Evolutionary conservation across 345 rosid species (phyloP), one percentile per base, ranked within the genome.

Genomic region (Hypericum perforatum): DNA sequence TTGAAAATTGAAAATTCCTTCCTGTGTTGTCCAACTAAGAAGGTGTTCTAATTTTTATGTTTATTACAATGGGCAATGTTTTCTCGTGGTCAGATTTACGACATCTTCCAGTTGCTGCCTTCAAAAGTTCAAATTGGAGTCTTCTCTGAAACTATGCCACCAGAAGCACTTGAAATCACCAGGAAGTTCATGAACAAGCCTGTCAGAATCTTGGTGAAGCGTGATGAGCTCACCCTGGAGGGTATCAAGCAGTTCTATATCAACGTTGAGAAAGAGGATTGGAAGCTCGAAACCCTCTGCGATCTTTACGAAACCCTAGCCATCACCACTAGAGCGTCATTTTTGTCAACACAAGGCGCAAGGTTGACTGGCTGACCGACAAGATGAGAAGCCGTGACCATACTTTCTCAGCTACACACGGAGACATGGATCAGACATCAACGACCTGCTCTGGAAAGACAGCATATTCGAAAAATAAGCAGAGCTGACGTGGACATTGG

Each of bases 101-200:
- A 60, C 55, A 66, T 66, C 29, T 66, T 66, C 61, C 70, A 66
- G 57, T 60, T 66, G 70, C 53, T 66, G 52, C 70, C 70, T 14
- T 29, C 65, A 29, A 66, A 60, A 38, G 61, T 66, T 39, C 70
- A 66, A 52, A 53, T 60, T 13, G 70, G 70, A 5, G 70, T 66
- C 37, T 66, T 66, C 41, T 66, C 70, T 8, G 70, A 65, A 15
- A 66, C 70, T 7, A 66, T 66, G 70, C 70, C 70, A 0, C 70
- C 70, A 7, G 70, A 66, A 50, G 70, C 70, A 22, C 65, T 66
- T 10, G 70, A 66, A 52, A 66, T 66, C 39, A 66, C 70, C 0
- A 48, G 70, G 56, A 65, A 65, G 60, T 65, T 65, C 56, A 59
- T 65, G 70, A 65, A 65, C 70, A 65, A 59, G 60, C 70, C 70